These are phyloP conservation scores for Cryptococcus jaspeensis DNA, from an alignment of 1,284 basidiomycete genomes.

Conservation along the genomic window DNA sequence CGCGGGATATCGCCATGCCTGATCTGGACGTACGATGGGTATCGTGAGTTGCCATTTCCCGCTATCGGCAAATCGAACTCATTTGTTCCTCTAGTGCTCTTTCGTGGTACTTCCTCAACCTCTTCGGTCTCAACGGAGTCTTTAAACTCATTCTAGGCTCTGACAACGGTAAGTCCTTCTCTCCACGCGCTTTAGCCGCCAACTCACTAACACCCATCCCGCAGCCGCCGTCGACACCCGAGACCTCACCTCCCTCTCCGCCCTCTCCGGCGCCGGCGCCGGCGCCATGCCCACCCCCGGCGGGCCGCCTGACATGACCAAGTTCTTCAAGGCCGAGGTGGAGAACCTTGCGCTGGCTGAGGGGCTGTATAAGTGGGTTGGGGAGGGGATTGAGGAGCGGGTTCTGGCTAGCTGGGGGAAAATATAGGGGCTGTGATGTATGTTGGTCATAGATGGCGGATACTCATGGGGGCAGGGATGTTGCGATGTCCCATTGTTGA, in stretches of 20 bases:
- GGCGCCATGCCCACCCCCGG: conserved; percentile 53
- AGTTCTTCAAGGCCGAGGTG: conserved; percentile 85
- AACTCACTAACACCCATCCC: conserved; percentile 4
- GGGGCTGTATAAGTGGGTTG: conserved; percentile 77
- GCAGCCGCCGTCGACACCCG: conserved; percentile 72
- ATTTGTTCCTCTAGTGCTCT: conserved; percentile 59
- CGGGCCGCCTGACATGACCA: conserved; percentile 76
- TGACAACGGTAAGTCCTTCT: conserved; percentile 70
- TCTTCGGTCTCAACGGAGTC: conserved; percentile 94
- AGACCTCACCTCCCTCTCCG: conserved; percentile 67
- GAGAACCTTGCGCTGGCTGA: conserved; percentile 92
- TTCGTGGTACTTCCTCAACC: conserved; percentile 99
- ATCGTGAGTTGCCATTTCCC: conserved; percentile 54
- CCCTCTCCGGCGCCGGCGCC: conserved; percentile 63
- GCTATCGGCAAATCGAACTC: neutral
- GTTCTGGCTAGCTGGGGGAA: conserved; percentile 74
- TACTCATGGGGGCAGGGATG: neutral
- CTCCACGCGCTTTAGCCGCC: conserved; percentile 6
- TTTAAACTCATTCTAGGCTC: conserved; percentile 90
- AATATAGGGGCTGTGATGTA: conserved; percentile 9
- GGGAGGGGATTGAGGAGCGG: conserved; percentile 72
- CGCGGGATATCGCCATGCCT: conserved; percentile 89
- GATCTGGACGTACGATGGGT: conserved; percentile 99
- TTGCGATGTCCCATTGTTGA: neutral
- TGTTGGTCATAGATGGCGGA: neutral